Percentiles rank a stretch among this genome's conserved stretches.
phyloP scores from a whole-genome alignment of 441 rosid genomes.

The Pelargonium australe region DNA sequence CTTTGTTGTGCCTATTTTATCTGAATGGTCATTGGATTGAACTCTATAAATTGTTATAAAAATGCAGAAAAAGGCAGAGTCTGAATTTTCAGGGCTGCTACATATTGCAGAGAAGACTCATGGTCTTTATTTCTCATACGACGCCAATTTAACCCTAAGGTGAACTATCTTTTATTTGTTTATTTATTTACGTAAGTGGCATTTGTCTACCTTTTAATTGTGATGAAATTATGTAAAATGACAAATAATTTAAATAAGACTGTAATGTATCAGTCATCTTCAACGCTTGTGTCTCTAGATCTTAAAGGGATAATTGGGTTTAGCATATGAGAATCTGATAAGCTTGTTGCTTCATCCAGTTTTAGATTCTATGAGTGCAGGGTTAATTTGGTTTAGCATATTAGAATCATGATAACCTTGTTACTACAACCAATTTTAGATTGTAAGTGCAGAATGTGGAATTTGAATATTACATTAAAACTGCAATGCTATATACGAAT shows the following conservation, averaged over 20 bases:
- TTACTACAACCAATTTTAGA: not conserved
- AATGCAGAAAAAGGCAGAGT: constrained; percentile 55
- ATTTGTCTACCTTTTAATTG: not conserved
- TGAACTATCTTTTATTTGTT: constrained; percentile 18
- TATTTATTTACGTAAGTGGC: not conserved
- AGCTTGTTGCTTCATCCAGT: not conserved
- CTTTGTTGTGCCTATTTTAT: constrained; percentile 2
- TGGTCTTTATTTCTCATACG: constrained; percentile 91
- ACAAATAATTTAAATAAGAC: not conserved
- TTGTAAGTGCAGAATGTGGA: not conserved
- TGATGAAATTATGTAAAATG: constrained; percentile 1
- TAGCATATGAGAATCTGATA: not conserved
- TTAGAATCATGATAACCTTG: not conserved
- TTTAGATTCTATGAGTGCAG: not conserved
- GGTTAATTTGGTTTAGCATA: constrained; percentile 1
- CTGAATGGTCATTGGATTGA: constrained; percentile 10
- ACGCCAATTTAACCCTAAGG: constrained; percentile 87
- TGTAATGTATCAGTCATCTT: not conserved
- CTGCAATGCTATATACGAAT: not conserved
- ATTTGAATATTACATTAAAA: not conserved
- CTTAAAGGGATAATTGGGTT: not conserved
- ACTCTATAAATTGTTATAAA: constrained; percentile 8
- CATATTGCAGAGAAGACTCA: constrained; percentile 51
- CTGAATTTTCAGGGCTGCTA: constrained; percentile 49
- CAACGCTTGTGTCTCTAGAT: not conserved